Conservation (phyloP, 495 filamentous ascomycete genomes). For the Darksidea phi region DNA sequence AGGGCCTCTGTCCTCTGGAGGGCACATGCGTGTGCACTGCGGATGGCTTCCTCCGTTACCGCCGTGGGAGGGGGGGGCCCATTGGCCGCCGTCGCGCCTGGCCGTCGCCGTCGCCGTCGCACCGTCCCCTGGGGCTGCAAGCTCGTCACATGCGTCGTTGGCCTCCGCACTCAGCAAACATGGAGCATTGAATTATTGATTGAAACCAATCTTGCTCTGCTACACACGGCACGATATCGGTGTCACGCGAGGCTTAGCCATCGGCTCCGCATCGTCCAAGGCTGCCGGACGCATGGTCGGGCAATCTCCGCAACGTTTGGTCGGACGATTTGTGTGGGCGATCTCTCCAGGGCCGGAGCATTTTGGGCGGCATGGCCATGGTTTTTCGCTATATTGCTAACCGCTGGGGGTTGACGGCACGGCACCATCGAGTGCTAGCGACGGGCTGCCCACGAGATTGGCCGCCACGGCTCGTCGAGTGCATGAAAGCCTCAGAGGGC, state of each 20-base stretch:
- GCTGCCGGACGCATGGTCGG: conserved; percentile 14
- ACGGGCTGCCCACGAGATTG: neutral
- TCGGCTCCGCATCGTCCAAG: conserved; percentile 13
- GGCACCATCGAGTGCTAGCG: neutral
- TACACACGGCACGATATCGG: conserved; percentile 14
- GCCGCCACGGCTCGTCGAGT: conserved; percentile 11
- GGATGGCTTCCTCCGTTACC: neutral
- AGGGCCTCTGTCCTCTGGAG: neutral
- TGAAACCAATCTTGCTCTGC: neutral
- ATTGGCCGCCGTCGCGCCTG: too few relatives aligned
- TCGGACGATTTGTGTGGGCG: conserved; percentile 35
- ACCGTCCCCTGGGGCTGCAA: neutral
- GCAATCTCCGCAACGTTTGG: conserved; percentile 30
- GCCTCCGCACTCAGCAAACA: neutral
- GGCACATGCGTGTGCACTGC: neutral
- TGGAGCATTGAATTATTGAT: neutral
- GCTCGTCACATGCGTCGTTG: conserved; percentile 15
- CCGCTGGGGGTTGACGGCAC: neutral
- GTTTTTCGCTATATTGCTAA: conserved; percentile 1
- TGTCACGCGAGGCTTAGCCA: conserved; percentile 6
- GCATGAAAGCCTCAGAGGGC: conserved; percentile 1
- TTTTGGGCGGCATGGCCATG: conserved; percentile 32
- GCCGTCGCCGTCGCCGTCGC: too few relatives aligned
- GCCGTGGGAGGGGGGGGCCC: neutral
- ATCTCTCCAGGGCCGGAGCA: conserved; percentile 32